A percentile compares a stretch with the other conserved stretches of the same genome.
Conservation (phyloP, 2,329 filamentous ascomycete genomes). For the Neobulgaria alba region DNA sequence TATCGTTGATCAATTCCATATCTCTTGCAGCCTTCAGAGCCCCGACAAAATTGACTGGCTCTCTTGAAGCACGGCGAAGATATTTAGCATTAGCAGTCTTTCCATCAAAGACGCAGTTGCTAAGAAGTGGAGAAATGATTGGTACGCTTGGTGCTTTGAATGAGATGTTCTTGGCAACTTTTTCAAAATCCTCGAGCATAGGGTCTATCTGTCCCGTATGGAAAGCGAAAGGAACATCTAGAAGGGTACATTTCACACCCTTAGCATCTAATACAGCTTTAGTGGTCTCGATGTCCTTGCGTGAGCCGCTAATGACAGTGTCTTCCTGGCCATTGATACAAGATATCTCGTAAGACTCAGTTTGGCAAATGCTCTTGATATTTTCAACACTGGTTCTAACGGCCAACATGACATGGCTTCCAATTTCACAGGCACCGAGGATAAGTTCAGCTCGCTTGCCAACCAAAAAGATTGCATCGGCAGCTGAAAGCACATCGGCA, state of each 20-base stretch:
- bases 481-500: constrained; percentile 61
- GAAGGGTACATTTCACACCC: constrained; percentile 50
- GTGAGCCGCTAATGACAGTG: constrained; percentile 59
- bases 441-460: constrained; percentile 48
- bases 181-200: constrained; percentile 52
- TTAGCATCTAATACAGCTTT: constrained; percentile 38
- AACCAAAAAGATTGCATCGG: constrained; percentile 65
- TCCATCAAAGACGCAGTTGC: constrained; percentile 24
- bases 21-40: constrained; percentile 47
- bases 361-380: constrained; percentile 32
- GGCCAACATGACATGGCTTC: constrained; percentile 28
- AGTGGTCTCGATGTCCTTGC: constrained; percentile 44
- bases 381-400: constrained; percentile 35
- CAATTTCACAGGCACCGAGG: constrained; percentile 9
- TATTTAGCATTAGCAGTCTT: constrained; percentile 53
- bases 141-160: constrained; percentile 33
- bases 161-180: constrained; percentile 39
- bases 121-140: constrained; percentile 60
- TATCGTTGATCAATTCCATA: constrained; percentile 6
- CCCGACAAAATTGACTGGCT: constrained; percentile 60
- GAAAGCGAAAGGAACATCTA: constrained; percentile 61
- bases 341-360: constrained; percentile 35
- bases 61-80: constrained; percentile 41
- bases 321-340: constrained; percentile 71
- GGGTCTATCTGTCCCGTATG: constrained; percentile 58